Evolutionary conservation across 1,284 basidiomycete genomes (phyloP), one percentile per base, ranked within the genome.

Genomic region (Schizophyllum commune): DNA sequence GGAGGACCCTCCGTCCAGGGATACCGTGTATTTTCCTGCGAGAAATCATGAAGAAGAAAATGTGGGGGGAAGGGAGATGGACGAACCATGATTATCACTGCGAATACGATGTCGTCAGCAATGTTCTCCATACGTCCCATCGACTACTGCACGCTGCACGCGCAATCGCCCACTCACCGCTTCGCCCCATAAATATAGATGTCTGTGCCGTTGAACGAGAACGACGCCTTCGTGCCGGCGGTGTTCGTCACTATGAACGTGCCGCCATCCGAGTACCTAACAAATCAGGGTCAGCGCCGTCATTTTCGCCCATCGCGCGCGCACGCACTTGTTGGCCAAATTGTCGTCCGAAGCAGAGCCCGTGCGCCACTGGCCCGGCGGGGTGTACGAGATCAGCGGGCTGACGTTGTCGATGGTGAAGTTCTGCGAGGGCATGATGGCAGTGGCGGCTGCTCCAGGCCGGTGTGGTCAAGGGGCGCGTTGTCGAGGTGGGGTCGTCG

Each of bases 121-220:
- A n/a, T n/a, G n/a, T n/a, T n/a, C n/a, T n/a, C n/a, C n/a, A n/a
- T n/a, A n/a, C n/a, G n/a, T n/a, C n/a, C n/a, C n/a, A n/a, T n/a
- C n/a, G 34, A 13, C 13, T 39, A 13, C 6, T 6, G 34, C 7
- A 39, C 34, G 6, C 13, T 7, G 34, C 34, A 13, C 34, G 13
- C 34, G 34, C 7, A 13, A 39, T 6, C 34, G 13, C 7, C 6
- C 13, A 39, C 34, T 39, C 34, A 39, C 34, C 75, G 67, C 20
- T 72, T 69, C 13, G 73, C 73, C 3, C 74, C 74, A 32, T 69
- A 74, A 32, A 77, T 61, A 71, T 70, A 75, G 32, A 76, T 54
- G 17, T 62, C 65, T 3, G 70, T 74, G 5, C 76, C 76, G 32
- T 71, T 77, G 66, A 77, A 79, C 39, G 58, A 64, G 60, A 79